Conservation (phyloP, 192 early-diverging fungal genomes). For the Coemansia sp. region DNA sequence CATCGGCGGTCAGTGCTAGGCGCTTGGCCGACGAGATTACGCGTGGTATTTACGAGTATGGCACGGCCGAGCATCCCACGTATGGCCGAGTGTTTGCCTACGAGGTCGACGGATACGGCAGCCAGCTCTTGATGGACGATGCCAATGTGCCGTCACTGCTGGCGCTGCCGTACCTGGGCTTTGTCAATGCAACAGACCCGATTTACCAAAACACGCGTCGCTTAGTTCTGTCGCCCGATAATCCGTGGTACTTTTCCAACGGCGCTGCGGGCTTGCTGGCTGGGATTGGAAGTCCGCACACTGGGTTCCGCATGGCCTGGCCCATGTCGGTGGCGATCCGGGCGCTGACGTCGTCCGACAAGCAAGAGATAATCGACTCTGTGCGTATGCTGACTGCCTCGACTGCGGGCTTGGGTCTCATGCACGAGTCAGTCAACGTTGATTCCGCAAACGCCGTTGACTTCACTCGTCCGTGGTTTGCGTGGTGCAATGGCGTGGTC, state of each 20-base stretch:
- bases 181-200: constrained; percentile 43
- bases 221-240: constrained; percentile 56
- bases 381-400: constrained; percentile 48
- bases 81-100: constrained; percentile 62
- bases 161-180: constrained; percentile 62
- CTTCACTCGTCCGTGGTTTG: constrained; percentile 61
- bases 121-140: constrained; percentile 67
- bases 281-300: constrained; percentile 65
- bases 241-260: constrained; percentile 64
- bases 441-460: constrained; percentile 25
- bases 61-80: constrained; percentile 49
- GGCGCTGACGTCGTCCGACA: constrained; percentile 44
- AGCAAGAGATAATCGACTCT: constrained; percentile 41
- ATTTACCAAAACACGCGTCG: constrained; percentile 61
- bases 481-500: constrained; percentile 67
- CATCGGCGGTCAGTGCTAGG: constrained; percentile 6
- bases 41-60: constrained; percentile 55
- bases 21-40: constrained; percentile 53
- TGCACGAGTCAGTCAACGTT: constrained; percentile 63
- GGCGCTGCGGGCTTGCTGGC: constrained; percentile 24
- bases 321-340: constrained; percentile 62
- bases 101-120: constrained; percentile 69
- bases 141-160: constrained; percentile 65
- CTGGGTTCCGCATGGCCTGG: constrained; percentile 59
- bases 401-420: constrained; percentile 57